Percentiles rank a stretch among this genome's conserved stretches.
These are phyloP conservation scores for Psophocarpus tetragonolobus DNA, from an alignment of 306 rosid species.

Conservation along the genomic window DNA sequence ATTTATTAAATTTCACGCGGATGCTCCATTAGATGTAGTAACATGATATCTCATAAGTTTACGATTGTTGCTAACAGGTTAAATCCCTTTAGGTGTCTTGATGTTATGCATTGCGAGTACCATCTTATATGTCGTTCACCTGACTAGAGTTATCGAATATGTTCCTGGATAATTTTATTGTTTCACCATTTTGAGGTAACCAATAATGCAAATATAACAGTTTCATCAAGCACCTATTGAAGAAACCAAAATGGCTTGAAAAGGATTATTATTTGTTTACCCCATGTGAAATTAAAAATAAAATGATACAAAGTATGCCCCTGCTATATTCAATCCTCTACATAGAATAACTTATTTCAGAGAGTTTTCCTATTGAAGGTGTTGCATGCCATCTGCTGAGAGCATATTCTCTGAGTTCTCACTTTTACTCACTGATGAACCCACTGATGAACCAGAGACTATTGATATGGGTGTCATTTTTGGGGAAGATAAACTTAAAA, in stretches of 20 bases:
- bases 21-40: background rate
- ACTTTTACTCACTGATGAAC: slow-evolving; percentile 70
- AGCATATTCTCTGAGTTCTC: slow-evolving; percentile 76
- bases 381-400: slow-evolving; percentile 71
- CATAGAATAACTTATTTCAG: slow-evolving; percentile 23
- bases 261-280: background rate
- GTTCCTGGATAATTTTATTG: background rate
- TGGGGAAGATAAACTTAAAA: slow-evolving; percentile 49
- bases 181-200: background rate
- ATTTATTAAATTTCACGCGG: background rate
- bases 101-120: background rate
- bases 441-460: slow-evolving; percentile 63
- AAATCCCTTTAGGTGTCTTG: slow-evolving; percentile 15
- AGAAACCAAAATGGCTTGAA: background rate
- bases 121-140: background rate
- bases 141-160: background rate
- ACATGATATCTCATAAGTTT: background rate
- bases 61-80: background rate
- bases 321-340: slow-evolving; percentile 7
- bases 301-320: background rate
- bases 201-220: background rate
- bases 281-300: background rate
- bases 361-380: slow-evolving; percentile 54
- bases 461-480: slow-evolving; percentile 61
- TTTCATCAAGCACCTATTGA: background rate